These are phyloP conservation scores for Brettanomyces naardenensis DNA, from an alignment of 805 yeast genomes.

Conservation along the genomic window DNA sequence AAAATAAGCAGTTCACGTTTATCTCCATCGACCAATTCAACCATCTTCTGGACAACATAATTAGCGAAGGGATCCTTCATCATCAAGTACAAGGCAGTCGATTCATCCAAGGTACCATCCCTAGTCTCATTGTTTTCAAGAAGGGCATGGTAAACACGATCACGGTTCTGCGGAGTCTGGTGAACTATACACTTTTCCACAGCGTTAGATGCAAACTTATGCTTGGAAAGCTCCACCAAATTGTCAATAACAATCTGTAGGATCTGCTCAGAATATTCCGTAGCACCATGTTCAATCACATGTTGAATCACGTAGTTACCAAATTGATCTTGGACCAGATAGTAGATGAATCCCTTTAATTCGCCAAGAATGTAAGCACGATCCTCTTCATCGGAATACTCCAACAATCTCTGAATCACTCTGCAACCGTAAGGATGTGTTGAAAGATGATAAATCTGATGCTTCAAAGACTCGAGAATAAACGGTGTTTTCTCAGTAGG, in stretches of 20 bases:
- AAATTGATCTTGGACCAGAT: slow-evolving; percentile 88
- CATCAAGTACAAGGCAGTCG: slow-evolving; percentile 76
- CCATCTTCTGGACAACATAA: slow-evolving; percentile 91
- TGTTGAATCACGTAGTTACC: slow-evolving; percentile 98
- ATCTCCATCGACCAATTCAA: slow-evolving; percentile 67
- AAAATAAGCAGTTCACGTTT: slow-evolving; percentile 64
- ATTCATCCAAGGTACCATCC: slow-evolving; percentile 44
- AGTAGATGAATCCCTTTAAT: slow-evolving; percentile 61
- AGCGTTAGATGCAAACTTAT: slow-evolving; percentile 95
- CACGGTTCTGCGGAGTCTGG: slow-evolving; percentile 59
- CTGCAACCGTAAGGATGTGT: slow-evolving; percentile 98
- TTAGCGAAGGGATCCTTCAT: slow-evolving; percentile 98
- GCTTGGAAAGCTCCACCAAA: slow-evolving; percentile 74
- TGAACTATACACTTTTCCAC: slow-evolving; percentile 86
- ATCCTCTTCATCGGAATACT: slow-evolving; percentile 60
- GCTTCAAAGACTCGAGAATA: slow-evolving; percentile 61
- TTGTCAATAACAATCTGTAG: slow-evolving; percentile 57
- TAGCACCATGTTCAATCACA: slow-evolving; percentile 76
- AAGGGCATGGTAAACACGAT: slow-evolving; percentile 57
- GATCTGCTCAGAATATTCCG: slow-evolving; percentile 48
- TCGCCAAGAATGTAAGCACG: slow-evolving; percentile 63
- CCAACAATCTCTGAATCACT: slow-evolving; percentile 87
- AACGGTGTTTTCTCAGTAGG: slow-evolving; percentile 66
- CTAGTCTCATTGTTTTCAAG: slow-evolving; percentile 40
- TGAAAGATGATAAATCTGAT: slow-evolving; percentile 74